Conservation (phyloP, 768 basidiomycete species). For the Trametes villosa region DNA sequence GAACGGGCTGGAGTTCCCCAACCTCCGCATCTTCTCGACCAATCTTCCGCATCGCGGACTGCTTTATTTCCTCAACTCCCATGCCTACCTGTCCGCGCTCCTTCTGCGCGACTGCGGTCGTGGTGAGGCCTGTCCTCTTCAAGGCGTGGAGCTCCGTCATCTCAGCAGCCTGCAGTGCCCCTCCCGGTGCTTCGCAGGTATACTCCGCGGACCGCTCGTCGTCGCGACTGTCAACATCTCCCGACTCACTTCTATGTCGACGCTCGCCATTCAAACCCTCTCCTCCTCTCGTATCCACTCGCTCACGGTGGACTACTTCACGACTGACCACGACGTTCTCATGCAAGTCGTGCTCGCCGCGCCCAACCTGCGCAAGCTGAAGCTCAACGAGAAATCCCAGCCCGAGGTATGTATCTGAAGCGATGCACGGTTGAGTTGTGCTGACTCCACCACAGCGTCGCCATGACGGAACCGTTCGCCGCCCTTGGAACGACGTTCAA, state of each 20-base stretch:
- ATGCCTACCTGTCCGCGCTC: background rate
- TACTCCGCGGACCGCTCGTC: background rate
- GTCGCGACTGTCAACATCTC: conserved; percentile 5
- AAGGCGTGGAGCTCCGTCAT: background rate
- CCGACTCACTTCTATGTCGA: background rate
- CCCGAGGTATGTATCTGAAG: background rate
- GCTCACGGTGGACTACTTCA: conserved; percentile 7
- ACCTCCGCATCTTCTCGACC: background rate
- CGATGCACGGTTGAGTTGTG: background rate
- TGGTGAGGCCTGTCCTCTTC: background rate
- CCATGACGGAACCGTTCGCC: background rate
- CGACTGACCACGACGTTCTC: conserved; percentile 4
- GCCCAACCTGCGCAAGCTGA: conserved; percentile 8
- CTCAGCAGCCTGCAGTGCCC: background rate
- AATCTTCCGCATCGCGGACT: conserved; percentile 4
- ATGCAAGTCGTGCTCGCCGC: background rate
- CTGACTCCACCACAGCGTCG: conserved; percentile 5
- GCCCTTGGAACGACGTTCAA: conserved; percentile 3
- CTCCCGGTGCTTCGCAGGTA: background rate
- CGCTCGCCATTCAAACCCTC: background rate
- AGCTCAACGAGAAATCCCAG: conserved; percentile 3
- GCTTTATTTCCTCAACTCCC: background rate
- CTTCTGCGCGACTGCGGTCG: background rate
- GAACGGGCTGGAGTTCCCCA: background rate
- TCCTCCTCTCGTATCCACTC: background rate